Conservation (phyloP, 768 basidiomycete species). For the Mycena capillaripes region DNA sequence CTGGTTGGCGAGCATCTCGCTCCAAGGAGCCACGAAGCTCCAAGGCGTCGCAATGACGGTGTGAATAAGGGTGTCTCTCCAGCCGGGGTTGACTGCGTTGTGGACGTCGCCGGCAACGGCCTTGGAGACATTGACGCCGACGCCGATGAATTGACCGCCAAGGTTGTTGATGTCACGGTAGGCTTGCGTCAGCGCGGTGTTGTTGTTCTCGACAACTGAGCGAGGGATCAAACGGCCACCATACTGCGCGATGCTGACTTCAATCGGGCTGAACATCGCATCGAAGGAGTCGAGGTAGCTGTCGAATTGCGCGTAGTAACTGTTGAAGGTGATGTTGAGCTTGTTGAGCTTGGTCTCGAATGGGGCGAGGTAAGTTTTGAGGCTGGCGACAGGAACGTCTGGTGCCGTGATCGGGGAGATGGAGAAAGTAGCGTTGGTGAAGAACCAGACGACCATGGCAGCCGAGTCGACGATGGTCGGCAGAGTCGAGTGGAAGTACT, state of each 20-base stretch:
- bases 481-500: slow-evolving; percentile 11
- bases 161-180: slow-evolving; percentile 11
- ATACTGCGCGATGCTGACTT: slow-evolving; percentile 13
- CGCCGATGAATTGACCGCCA: slow-evolving; percentile 4
- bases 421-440: neutral
- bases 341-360: slow-evolving; percentile 1
- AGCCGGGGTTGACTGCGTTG: slow-evolving; percentile 10
- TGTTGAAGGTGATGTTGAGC: slow-evolving; percentile 8
- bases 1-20: slow-evolving; percentile 9
- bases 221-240: slow-evolving; percentile 11
- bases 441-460: slow-evolving; percentile 4
- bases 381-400: neutral
- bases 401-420: slow-evolving; percentile 3
- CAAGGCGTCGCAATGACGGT: neutral
- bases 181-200: slow-evolving; percentile 9
- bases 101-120: slow-evolving; percentile 1
- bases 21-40: slow-evolving; percentile 2
- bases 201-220: slow-evolving; percentile 2
- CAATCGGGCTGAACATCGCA: neutral
- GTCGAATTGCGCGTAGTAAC: neutral
- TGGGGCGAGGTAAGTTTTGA: neutral
- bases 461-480: slow-evolving; percentile 11
- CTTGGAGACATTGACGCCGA: slow-evolving; percentile 9
- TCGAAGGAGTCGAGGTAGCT: slow-evolving; percentile 12
- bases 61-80: slow-evolving; percentile 6